Percentiles rank a stretch among this genome's conserved stretches.
Conservation (phyloP, 257 asterid genomes). For the Solanum dulcamara region DNA sequence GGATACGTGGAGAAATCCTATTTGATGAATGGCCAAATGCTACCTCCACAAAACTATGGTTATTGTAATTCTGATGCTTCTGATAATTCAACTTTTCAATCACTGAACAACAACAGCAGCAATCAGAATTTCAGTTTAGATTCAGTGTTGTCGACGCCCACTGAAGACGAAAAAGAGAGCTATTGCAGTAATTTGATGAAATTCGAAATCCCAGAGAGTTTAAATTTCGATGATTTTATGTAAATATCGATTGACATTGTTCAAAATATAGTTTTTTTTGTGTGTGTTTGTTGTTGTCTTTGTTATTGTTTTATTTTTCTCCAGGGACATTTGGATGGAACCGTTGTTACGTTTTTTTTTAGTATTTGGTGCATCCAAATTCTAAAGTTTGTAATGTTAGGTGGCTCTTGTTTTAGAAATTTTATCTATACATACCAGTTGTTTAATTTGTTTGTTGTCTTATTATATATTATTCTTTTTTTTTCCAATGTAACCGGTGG, state of each 20-base stretch:
- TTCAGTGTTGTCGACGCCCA: constrained; percentile 29
- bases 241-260: background rate
- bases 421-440: background rate
- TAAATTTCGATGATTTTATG: constrained; percentile 27
- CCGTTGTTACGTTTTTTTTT: background rate
- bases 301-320: background rate
- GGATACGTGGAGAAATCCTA: background rate
- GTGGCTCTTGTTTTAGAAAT: background rate
- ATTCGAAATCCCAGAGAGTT: constrained; percentile 34
- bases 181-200: constrained; percentile 27
- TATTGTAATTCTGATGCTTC: constrained; percentile 20
- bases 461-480: background rate
- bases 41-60: constrained; percentile 7
- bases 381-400: background rate
- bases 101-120: background rate
- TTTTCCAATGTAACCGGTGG: background rate
- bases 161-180: constrained; percentile 34
- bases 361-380: background rate
- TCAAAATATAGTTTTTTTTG: background rate
- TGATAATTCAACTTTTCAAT: constrained; percentile 14
- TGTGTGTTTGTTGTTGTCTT: background rate
- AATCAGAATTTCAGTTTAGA: constrained; percentile 9
- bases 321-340: constrained; percentile 11
- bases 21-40: background rate
- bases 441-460: background rate